Percentiles rank a stretch among this genome's conserved stretches.
Conservation (phyloP, 257 asterid species). For the Nicotiana attenuata region DNA sequence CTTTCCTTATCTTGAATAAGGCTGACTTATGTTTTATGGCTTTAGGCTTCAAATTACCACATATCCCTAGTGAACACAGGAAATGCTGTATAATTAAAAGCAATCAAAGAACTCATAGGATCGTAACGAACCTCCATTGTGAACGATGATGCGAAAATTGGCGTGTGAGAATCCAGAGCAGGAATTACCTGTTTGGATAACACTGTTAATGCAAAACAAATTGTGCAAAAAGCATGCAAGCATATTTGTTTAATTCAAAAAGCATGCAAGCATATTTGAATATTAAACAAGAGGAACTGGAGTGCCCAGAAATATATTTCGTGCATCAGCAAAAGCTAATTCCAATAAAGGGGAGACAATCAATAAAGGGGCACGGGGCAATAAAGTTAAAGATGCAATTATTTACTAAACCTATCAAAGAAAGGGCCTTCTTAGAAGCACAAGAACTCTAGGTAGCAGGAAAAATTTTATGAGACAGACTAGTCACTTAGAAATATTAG, state of each 20-base stretch:
- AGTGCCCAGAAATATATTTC: not conserved
- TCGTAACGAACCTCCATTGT: slow-evolving; percentile 81
- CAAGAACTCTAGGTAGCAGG: not conserved
- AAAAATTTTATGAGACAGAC: not conserved
- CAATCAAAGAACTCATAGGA: slow-evolving; percentile 5
- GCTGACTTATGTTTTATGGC: not conserved
- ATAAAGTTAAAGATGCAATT: not conserved
- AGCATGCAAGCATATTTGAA: not conserved
- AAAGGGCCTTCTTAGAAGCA: not conserved
- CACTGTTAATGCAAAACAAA: not conserved
- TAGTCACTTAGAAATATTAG: not conserved
- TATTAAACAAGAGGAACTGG: slow-evolving; percentile 1
- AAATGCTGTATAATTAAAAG: not conserved
- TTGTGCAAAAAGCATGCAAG: not conserved
- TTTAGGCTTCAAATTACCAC: not conserved
- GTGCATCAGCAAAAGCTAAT: not conserved
- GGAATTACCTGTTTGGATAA: slow-evolving; percentile 77
- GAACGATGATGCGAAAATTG: slow-evolving; percentile 94
- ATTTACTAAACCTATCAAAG: not conserved
- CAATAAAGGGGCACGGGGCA: not conserved
- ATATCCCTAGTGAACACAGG: not conserved
- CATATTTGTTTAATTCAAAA: too few species aligned
- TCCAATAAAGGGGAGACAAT: not conserved
- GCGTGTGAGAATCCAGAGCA: slow-evolving; percentile 84
- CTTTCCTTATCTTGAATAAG: not conserved